These are phyloP conservation scores for Clonostachys byssicola DNA, from an alignment of 2,329 filamentous ascomycete genomes.

Conservation along the genomic window DNA sequence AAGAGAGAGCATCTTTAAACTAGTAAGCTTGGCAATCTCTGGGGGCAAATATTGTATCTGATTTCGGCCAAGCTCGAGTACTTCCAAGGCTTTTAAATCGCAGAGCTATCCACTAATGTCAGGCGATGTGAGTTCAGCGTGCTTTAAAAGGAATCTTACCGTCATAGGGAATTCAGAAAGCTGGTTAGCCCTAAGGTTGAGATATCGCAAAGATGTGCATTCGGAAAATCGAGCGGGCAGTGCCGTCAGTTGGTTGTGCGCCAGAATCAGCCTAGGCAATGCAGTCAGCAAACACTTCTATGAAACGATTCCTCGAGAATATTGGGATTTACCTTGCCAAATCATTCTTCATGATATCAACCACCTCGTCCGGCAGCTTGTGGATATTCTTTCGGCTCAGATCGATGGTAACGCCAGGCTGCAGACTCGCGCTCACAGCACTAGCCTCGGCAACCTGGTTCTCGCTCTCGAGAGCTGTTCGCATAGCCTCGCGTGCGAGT, in stretches of 20 bases:
- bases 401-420: slow-evolving; percentile 74
- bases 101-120: slow-evolving; percentile 60
- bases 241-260: slow-evolving; percentile 72
- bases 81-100: slow-evolving; percentile 81
- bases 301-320: neutral
- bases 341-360: slow-evolving; percentile 70
- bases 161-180: slow-evolving; percentile 59
- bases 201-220: slow-evolving; percentile 73
- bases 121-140: neutral
- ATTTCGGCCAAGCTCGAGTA: slow-evolving; percentile 88
- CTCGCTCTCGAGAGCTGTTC: slow-evolving; percentile 61
- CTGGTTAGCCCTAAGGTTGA: slow-evolving; percentile 75
- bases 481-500: slow-evolving; percentile 64
- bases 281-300: neutral
- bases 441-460: slow-evolving; percentile 58
- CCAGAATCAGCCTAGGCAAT: slow-evolving; percentile 62
- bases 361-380: slow-evolving; percentile 67
- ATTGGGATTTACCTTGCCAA: slow-evolving; percentile 57
- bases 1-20: slow-evolving; percentile 83
- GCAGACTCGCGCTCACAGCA: slow-evolving; percentile 54
- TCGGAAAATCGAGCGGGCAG: slow-evolving; percentile 70
- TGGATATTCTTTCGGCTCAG: slow-evolving; percentile 72
- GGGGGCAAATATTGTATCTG: slow-evolving; percentile 73
- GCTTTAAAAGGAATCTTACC: slow-evolving; percentile 28
- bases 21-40: slow-evolving; percentile 75